Base-by-base conservation (phyloP, 148 eudicot genomes). In the Rhododendron griersonianum region DNA sequence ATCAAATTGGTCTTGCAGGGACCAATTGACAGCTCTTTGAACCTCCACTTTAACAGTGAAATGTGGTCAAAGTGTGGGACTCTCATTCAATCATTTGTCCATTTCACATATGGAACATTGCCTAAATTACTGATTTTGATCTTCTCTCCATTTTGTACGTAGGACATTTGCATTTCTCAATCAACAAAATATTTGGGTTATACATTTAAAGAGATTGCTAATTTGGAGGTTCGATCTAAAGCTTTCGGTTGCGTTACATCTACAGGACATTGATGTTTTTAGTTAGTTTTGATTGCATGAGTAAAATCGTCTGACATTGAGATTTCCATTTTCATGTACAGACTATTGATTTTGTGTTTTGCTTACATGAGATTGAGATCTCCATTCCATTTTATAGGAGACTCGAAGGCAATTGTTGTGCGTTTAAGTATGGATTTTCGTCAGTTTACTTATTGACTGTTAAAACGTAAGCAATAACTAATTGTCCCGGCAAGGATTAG, bases 1-100 rank as follows among this genome's bases (percentile, higher is more conserved):
- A 48, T 25, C 23, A 50, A 48, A 71, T 30, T 30, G 80, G 33
- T 28, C 47, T 28, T 71, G 61, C 2, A 25, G 41, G 47, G 74
- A 55, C 45, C 50, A 28, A 48, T 41, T 41, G 85, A 82, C 88
- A 82, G 55, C 44, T 82, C 81, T 45, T 55, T 3, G 1, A 55
- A 21, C 63, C 80, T 67, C 75, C 63, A 80, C 78, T 67, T 33
- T 19, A 41, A 4, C 76, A 14, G 19, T 71, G 76, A 71, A 71
- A 51, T 16, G 25, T 19, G 81, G 80, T 51, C 79, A 71, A 84
- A 73, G 45, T 28, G 51, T 71, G 80, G 65, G 7, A 41, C 45
- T 41, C 80, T 71, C 78, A 21, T 71, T 25, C 45, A 28, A n/a
- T 11, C n/a, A 48, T 25, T 80, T 45, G 16, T 23, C 84, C 28